Conservation (phyloP, 1,284 basidiomycete species). For the Irpex sp. region DNA sequence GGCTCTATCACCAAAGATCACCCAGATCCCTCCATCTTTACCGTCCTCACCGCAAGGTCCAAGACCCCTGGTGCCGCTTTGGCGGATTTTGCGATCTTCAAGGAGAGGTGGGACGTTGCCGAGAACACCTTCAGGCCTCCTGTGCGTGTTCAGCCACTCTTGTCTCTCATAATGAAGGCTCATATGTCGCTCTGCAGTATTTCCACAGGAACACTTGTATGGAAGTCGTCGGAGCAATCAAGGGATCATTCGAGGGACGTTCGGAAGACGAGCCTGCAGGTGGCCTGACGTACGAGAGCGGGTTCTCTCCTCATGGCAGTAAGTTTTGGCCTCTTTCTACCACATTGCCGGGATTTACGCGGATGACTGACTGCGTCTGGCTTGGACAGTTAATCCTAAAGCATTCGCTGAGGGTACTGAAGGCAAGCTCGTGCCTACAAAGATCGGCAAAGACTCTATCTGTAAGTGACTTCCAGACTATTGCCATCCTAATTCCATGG, state of each 20-base stretch:
- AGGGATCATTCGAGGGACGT: conserved; percentile 55
- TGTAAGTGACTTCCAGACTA: conserved; percentile 28
- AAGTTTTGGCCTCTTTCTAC: conserved; percentile 9
- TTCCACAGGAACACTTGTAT: conserved; percentile 60
- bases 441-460: conserved; percentile 48
- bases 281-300: conserved; percentile 55
- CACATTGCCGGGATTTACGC: neutral
- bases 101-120: conserved; percentile 59
- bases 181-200: conserved; percentile 32
- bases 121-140: conserved; percentile 40
- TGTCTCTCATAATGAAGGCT: neutral
- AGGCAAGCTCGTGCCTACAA: conserved; percentile 42
- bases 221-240: conserved; percentile 59
- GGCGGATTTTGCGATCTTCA: conserved; percentile 59
- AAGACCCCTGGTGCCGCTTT: conserved; percentile 52
- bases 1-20: conserved; percentile 64
- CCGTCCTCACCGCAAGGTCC: conserved; percentile 58
- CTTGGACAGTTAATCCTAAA: conserved; percentile 43
- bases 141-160: conserved; percentile 17
- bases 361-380: neutral
- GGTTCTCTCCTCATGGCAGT: conserved; percentile 59
- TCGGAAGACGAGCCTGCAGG: conserved; percentile 56
- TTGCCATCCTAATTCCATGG: neutral
- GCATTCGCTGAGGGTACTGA: conserved; percentile 51
- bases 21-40: conserved; percentile 61